Evolutionary conservation across 352 stramenopile genomes (phyloP), one percentile per base, ranked within the genome.

Genomic region (Pythium graminicola): DNA sequence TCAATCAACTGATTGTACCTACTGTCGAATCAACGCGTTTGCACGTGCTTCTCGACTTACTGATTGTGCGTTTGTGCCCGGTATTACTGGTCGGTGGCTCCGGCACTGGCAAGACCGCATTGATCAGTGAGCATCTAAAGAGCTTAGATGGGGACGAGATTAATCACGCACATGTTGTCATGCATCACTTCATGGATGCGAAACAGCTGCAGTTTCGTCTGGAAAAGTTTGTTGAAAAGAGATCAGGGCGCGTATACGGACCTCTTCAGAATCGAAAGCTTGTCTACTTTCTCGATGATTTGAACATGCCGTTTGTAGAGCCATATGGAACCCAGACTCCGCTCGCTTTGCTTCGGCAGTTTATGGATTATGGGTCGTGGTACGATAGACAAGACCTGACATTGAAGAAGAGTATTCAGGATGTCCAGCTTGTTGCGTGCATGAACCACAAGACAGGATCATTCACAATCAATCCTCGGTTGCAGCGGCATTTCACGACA

Each of bases 281-380:
- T 57, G 89, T 97, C 28, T 70, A 97, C 16, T 97, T 97, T 59
- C 82, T 97, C 31, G 93, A 98, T 61, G 93, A 98, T 61, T 57
- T 98, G 5, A 98, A 98, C 64, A 98, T 98, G 93, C 92, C 93
- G 11, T 95, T 96, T 61, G 78, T 82, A 14, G 92, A 98, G 50
- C 92, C 91, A 45, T 97, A 94, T 53, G 95, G 95, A 45, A 92
- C 93, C 0, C 92, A 98, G 68, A 93, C 93, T 22, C 91, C 93
- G 3, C 72, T 98, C n/a, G 93, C 98, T 59, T 67, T 98, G 23
- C 73, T 98, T 35, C 81, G 91, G 0, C 91, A 98, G 64, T 97
- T 85, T 84, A 95, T 97, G 36, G 86, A 97, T 47, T 89, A 97
- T 62, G 79, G 80, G 3, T 91, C 89, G 13, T 98, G 93, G 93